These are phyloP conservation scores for Diaporthe sp. DNA, from an alignment of 2,329 filamentous ascomycete genomes.

Conservation along the genomic window DNA sequence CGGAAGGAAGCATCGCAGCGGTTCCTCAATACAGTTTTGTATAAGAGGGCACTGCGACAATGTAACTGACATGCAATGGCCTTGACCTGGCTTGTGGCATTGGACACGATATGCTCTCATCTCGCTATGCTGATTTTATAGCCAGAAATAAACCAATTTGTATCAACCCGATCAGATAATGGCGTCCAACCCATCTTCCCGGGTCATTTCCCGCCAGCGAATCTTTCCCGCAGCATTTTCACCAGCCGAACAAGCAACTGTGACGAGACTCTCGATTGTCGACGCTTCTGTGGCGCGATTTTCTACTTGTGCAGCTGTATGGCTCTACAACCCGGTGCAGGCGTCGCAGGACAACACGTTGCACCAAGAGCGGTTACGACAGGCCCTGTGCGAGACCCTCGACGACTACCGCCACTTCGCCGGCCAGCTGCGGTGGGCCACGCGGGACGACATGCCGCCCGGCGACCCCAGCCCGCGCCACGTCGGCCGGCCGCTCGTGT, in stretches of 20 bases:
- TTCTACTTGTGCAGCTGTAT: conserved; percentile 56
- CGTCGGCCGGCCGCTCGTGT: conserved; percentile 53
- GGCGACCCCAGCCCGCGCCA: conserved; percentile 46
- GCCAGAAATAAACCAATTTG: neutral
- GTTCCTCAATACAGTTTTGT: no score
- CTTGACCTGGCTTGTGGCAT: neutral
- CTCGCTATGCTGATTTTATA: neutral
- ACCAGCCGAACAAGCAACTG: conserved; percentile 14
- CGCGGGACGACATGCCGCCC: conserved; percentile 43
- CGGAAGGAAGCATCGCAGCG: neutral
- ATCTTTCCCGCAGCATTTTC: conserved; percentile 30
- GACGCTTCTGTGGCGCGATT: conserved; percentile 60
- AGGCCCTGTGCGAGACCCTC: conserved; percentile 53
- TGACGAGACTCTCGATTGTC: conserved; percentile 54
- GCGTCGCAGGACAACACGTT: neutral
- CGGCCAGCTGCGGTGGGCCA: conserved; percentile 56
- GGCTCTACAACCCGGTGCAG: conserved; percentile 56
- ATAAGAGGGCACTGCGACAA: neutral
- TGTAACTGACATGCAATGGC: neutral
- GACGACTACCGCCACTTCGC: conserved; percentile 58
- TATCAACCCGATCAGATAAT: neutral
- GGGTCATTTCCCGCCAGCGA: conserved; percentile 24
- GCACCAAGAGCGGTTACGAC: conserved; percentile 37
- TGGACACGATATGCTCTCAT: neutral
- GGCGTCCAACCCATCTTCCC: neutral